Conservation (phyloP, 129 eudicot genomes). For the Arctium minus region DNA sequence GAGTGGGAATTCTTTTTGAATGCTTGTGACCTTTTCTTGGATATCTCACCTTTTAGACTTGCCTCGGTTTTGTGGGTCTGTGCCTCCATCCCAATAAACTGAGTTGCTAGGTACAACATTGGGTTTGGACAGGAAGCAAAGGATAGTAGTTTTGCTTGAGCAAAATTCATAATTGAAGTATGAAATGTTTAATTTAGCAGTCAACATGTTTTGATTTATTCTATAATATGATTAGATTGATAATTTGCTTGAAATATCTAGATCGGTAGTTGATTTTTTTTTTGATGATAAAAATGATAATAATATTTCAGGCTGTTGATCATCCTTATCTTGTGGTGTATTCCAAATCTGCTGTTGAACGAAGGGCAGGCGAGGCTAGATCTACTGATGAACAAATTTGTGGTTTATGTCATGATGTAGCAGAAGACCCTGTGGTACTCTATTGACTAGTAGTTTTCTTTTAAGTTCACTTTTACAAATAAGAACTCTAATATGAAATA, state of each 20-base stretch:
- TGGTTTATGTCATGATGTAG: conserved; percentile 73
- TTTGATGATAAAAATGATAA: not conserved
- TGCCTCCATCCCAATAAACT: not conserved
- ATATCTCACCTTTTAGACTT: not conserved
- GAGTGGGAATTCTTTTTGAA: not conserved
- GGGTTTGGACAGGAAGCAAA: not conserved
- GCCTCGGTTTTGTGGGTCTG: not conserved
- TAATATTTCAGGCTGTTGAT: conserved; percentile 69
- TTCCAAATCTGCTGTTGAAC: conserved; percentile 55
- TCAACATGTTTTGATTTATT: not conserved
- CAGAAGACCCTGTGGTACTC: conserved; percentile 79
- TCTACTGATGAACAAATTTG: conserved; percentile 47
- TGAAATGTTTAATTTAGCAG: not conserved
- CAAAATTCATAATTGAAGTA: not conserved
- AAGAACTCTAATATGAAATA: not conserved
- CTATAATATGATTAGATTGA: not conserved
- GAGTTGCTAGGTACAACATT: not conserved
- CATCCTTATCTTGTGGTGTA: conserved; percentile 94
- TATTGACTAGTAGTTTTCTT: not conserved
- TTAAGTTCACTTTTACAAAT: not conserved
- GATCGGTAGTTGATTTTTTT: not conserved
- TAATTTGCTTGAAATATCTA: not conserved
- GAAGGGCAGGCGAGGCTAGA: conserved; percentile 29
- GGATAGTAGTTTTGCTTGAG: not conserved
- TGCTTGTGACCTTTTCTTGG: not conserved